phyloP scores from a whole-genome alignment of 257 asterid species.

The Solanum commersonii region DNA sequence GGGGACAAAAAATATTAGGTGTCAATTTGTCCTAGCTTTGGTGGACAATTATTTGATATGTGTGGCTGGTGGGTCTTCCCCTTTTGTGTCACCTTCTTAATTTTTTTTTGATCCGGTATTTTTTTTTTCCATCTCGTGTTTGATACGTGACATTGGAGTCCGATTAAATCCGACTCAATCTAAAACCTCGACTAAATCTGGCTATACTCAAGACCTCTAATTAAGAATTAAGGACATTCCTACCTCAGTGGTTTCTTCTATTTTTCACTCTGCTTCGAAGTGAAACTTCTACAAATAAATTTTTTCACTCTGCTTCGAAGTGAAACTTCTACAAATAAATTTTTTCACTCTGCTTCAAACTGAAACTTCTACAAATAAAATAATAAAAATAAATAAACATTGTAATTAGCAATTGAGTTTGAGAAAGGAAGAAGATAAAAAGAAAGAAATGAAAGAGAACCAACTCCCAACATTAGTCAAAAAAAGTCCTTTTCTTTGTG shows the following conservation, averaged over 20 bases:
- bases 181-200: no score
- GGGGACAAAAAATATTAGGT: neutral
- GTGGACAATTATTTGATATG: neutral
- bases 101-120: fast-evolving
- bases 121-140: no score
- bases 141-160: fast-evolving
- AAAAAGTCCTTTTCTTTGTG: neutral
- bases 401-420: neutral
- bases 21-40: neutral
- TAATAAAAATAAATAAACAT: neutral
- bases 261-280: neutral
- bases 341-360: neutral
- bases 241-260: no score
- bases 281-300: no score
- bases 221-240: no score
- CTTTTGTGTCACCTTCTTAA: neutral
- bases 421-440: neutral
- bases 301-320: no score
- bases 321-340: no score
- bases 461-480: neutral
- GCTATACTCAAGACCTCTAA: no score
- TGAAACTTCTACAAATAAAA: neutral
- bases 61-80: neutral
- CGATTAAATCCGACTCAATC: neutral
- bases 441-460: neutral